A percentile compares a stretch with the other conserved stretches of the same genome.
phyloP scores from a whole-genome alignment of 768 basidiomycete species.

The Mycena amicta region DNA sequence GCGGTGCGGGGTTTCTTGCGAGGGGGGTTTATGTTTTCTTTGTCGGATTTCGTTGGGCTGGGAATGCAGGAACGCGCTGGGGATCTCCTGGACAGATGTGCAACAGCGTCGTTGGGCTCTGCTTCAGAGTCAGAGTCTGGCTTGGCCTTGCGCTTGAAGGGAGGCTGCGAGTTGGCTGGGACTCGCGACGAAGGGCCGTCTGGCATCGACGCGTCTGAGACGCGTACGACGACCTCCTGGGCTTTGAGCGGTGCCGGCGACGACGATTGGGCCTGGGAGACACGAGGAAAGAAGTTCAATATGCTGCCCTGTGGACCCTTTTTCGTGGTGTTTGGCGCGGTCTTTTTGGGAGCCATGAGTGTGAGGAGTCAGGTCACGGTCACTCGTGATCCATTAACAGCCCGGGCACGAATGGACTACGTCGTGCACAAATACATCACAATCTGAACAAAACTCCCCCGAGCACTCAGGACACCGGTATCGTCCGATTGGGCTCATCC shows the following conservation, averaged over 20 bases:
- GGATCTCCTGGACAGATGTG: slow-evolving; percentile 32
- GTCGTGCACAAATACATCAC: slow-evolving; percentile 95
- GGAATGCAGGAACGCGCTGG: slow-evolving; percentile 9
- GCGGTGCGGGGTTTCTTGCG: slow-evolving; percentile 44
- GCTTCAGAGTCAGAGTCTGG: slow-evolving; percentile 41
- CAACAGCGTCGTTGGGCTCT: slow-evolving; percentile 29
- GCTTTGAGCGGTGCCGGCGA: neutral
- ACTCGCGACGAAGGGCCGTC: slow-evolving; percentile 11
- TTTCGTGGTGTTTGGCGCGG: neutral
- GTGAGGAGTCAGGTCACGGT: neutral
- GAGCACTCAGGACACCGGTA: slow-evolving; percentile 88
- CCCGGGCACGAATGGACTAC: slow-evolving; percentile 95
- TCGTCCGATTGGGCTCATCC: slow-evolving; percentile 81
- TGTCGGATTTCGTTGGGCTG: slow-evolving; percentile 18
- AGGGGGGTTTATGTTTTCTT: slow-evolving; percentile 26
- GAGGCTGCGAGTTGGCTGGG: slow-evolving; percentile 11
- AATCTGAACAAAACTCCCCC: slow-evolving; percentile 91
- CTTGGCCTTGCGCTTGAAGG: slow-evolving; percentile 36
- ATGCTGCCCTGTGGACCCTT: neutral
- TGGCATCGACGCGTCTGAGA: neutral
- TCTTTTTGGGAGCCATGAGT: neutral
- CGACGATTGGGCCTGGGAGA: neutral
- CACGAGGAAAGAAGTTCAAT: neutral
- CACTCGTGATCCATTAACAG: slow-evolving; percentile 45
- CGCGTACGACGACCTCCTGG: no score